Evolutionary conservation across 2,329 filamentous ascomycete species (phyloP), one percentile per base, ranked within the genome.

Genomic region (Pestalotiopsis sp.): DNA sequence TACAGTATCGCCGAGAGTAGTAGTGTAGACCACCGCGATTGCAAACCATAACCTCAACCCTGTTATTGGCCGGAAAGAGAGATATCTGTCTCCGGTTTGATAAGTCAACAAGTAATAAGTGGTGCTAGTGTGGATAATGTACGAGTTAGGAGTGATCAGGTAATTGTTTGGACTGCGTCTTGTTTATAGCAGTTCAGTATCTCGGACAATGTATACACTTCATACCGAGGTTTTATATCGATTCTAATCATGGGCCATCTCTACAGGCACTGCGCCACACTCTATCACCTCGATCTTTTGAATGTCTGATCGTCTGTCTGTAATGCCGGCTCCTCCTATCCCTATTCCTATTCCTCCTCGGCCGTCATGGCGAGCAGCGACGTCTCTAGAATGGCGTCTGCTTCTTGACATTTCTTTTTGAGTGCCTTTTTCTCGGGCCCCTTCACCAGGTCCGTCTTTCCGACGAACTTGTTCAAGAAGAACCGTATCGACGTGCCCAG

Each of bases 401-500:
- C 84, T 68, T 79, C 75, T 69, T 81, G 81, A 72, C 84, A 87
- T 2, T 78, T 81, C 74, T 81, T 83, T 73, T 78, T 82, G 9
- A 90, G 81, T 70, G 80, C 83, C 66, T 79, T 80, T 66, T 87
- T 80, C 73, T 84, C 86, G 5, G 81, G 80, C 14, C 81, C 79
- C 11, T 30, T 55, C 57, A 86, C 77, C 70, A 89, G 79, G 73
- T 87, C 80, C 0, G 90, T 91, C 76, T 90, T 92, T 4, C 87
- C 83, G 17, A 98, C 85, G 58, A 91, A 87, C 77, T 92, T 94
- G 75, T 89, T 88, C 65, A 98, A 75, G 75, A 97, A 96, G 78
- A 91, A 97, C 69, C 92, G 89, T 71, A 98, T 75, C 0, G 93
- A 92, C 67, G 88, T 88, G 4, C 91, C 88, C 70, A 98, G 86